Evolutionary conservation across 176 grass and related monocot genomes (phyloP), one percentile per base, ranked within the genome.

Genomic region (Thinopyrum elongatum): DNA sequence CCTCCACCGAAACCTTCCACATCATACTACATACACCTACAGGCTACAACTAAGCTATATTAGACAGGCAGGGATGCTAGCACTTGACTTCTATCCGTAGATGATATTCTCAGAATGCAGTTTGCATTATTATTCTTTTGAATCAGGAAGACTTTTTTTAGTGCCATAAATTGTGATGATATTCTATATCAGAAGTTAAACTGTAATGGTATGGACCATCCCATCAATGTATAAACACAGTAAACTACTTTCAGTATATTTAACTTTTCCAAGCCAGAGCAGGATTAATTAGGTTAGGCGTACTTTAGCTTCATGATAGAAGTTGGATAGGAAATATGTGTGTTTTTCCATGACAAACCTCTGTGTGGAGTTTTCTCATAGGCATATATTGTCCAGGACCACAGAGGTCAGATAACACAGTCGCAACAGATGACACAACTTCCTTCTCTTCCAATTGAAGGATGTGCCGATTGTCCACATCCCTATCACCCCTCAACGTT

Each of bases 391-490:
- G 92, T 85, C 95, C 95, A 63, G 95, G 90, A 36, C 90, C 95
- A 76, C 95, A 97, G 17, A 97, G 87, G 82, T 94, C 93, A 76
- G 95, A 91, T 78, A 95, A 77, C 80, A 97, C 90, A 30, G 88
- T 95, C 23, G 95, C 90, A 78, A 97, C 92, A 84, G 92, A 97
- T 66, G 92, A 97, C 35, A 95, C 85, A 2, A 95, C 89, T 39
- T 95, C 92, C 83, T 97, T 97, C 87, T 95, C 95, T 91, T 97
- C 95, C 60, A 90, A 72, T 74, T 93, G 95, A 86, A 91, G 70
- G 26, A 90, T 74, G 66, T 91, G 90, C 66, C 95, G 90, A 74
- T 91, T 91, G 67, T 97, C 92, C 26, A 90, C 83, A 83, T 97
- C 95, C 86, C 92, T 93, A 31, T 91, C 89, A 88, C 64, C 74